Evolutionary conservation across 2,329 filamentous ascomycete species (phyloP).

Genomic region (Ramularia endophylla): DNA sequence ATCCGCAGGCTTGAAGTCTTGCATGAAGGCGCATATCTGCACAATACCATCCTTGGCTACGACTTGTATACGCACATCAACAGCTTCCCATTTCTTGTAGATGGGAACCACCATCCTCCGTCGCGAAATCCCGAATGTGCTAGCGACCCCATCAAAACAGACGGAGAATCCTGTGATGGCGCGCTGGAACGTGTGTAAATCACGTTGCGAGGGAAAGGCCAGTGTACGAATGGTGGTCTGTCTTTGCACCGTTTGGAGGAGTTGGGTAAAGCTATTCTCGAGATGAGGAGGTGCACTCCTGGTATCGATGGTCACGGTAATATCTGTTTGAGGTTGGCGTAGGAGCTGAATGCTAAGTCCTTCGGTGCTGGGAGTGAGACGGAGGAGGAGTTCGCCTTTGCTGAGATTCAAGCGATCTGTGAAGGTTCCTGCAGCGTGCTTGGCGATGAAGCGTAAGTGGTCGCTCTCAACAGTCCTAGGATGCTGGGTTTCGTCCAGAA

Average conservation of each 20-base stretch:
- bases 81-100: slow-evolving; percentile 89
- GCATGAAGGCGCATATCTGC: slow-evolving; percentile 80
- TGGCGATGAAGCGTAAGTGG: slow-evolving; percentile 66
- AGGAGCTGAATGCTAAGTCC: slow-evolving; percentile 59
- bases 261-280: slow-evolving; percentile 54
- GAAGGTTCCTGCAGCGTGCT: slow-evolving; percentile 66
- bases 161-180: slow-evolving; percentile 77
- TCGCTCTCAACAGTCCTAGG: slow-evolving; percentile 67
- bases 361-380: slow-evolving; percentile 28
- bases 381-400: slow-evolving; percentile 44
- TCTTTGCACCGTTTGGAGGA: slow-evolving; percentile 51
- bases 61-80: slow-evolving; percentile 71
- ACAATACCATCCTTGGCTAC: slow-evolving; percentile 68
- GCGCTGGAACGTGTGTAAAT: slow-evolving; percentile 72
- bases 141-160: slow-evolving; percentile 48
- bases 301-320: slow-evolving; percentile 64
- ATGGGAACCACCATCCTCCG: slow-evolving; percentile 75
- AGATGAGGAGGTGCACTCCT: slow-evolving; percentile 35
- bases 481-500: slow-evolving; percentile 41
- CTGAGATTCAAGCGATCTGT: slow-evolving; percentile 77
- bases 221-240: slow-evolving; percentile 66
- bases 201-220: slow-evolving; percentile 35
- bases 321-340: slow-evolving; percentile 68
- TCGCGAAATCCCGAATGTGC: slow-evolving; percentile 73
- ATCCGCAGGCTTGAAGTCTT: slow-evolving; percentile 78